Conservation (phyloP, 1,139 yeast genomes). For the Yamadazyma pseudoaaseri region DNA sequence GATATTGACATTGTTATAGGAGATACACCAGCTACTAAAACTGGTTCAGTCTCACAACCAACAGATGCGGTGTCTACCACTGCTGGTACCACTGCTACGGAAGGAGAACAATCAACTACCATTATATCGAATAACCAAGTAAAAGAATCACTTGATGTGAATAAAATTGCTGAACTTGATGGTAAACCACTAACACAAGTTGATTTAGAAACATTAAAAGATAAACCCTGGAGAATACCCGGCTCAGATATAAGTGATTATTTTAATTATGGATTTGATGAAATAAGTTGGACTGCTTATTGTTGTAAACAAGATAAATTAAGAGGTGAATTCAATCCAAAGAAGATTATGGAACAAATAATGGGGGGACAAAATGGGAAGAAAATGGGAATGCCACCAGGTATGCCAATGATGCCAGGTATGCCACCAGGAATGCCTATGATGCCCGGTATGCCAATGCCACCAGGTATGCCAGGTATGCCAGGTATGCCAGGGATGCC, state of each 20-base stretch:
- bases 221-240: constrained; percentile 97
- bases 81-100: constrained; percentile 13
- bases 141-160: constrained; percentile 61
- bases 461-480: constrained; percentile 21
- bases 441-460: constrained; percentile 14
- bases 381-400: constrained; percentile 13
- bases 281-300: constrained; percentile 92
- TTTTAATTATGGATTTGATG: constrained; percentile 95
- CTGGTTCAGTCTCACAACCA: constrained; percentile 10
- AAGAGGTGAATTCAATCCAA: constrained; percentile 75
- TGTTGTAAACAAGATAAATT: constrained; percentile 83
- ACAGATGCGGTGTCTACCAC: constrained; percentile 5
- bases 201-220: constrained; percentile 79
- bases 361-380: constrained; percentile 25
- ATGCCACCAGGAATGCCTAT: constrained; percentile 10
- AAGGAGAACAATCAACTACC: constrained; percentile 43
- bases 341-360: constrained; percentile 44
- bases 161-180: constrained; percentile 74
- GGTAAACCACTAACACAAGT: constrained; percentile 84
- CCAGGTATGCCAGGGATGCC: constrained; percentile 12
- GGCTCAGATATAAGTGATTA: constrained; percentile 94
- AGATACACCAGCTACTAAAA: constrained; percentile 23
- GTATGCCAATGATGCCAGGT: constrained; percentile 15
- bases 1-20: constrained; percentile 39
- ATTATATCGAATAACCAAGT: constrained; percentile 33